Evolutionary conservation across 768 basidiomycete species (phyloP).

Genomic region (Psilocybe cyanescens): DNA sequence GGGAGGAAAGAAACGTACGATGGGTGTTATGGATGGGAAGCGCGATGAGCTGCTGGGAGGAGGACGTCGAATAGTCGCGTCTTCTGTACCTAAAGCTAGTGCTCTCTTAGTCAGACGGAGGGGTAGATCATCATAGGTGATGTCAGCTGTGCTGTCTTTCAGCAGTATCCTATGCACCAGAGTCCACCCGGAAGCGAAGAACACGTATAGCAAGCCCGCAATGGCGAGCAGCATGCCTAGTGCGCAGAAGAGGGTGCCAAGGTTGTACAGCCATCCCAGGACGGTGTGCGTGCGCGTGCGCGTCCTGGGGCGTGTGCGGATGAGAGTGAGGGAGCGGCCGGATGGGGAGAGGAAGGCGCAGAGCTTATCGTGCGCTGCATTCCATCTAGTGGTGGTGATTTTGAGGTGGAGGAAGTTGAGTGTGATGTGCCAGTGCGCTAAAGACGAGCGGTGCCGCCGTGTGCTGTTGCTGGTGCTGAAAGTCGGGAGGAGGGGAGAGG

Average conservation of each 20-base stretch:
- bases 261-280: conserved; percentile 48
- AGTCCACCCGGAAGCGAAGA: conserved; percentile 17
- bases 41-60: neutral
- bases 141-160: neutral
- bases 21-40: conserved; percentile 28
- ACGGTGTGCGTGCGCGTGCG: conserved; percentile 21
- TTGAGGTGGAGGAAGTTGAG: conserved; percentile 36
- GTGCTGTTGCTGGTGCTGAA: no score
- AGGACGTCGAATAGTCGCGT: neutral
- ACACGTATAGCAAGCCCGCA: conserved; percentile 42
- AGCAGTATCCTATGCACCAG: conserved; percentile 5
- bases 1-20: conserved; percentile 29
- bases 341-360: conserved; percentile 33
- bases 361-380: conserved; percentile 50
- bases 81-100: neutral
- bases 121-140: neutral
- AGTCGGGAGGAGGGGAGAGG: conserved; percentile 8
- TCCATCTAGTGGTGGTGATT: conserved; percentile 55
- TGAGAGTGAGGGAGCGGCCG: conserved; percentile 20
- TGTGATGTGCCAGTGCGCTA: conserved; percentile 7
- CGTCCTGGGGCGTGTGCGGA: neutral
- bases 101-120: conserved; percentile 4
- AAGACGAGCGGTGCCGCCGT: no score
- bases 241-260: conserved; percentile 47
- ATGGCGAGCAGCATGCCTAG: conserved; percentile 53